Percentiles rank a stretch among this genome's conserved stretches.
These are phyloP conservation scores for Saccharomyces jurei DNA, from an alignment of 805 yeast genomes.

Conservation along the genomic window DNA sequence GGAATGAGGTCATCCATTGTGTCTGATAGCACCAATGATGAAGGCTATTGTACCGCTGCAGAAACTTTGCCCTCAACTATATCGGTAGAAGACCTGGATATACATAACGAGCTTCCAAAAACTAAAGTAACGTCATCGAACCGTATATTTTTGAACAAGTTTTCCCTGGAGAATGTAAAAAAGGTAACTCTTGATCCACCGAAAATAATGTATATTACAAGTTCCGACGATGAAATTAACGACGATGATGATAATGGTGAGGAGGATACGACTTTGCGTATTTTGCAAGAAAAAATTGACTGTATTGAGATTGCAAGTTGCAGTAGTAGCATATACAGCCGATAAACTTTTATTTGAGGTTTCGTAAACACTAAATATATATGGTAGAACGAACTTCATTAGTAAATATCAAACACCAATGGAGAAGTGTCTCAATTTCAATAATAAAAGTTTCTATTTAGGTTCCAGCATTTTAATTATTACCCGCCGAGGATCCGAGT, in stretches of 20 bases:
- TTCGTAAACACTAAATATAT: neutral
- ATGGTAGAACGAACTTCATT: neutral
- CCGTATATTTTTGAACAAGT: neutral
- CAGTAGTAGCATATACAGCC: constrained; percentile 10
- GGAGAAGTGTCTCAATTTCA: neutral
- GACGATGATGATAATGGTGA: constrained; percentile 8
- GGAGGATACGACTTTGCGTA: constrained; percentile 1
- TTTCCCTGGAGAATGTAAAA: neutral
- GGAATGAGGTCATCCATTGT: neutral
- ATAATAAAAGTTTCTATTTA: neutral
- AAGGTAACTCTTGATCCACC: neutral
- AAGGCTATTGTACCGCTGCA: constrained; percentile 4
- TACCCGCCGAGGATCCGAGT: neutral
- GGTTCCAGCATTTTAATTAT: neutral
- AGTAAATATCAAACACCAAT: neutral
- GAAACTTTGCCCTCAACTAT: constrained; percentile 4
- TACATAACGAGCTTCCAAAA: neutral
- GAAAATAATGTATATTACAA: neutral
- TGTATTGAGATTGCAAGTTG: constrained; percentile 3
- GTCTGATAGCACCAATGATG: neutral
- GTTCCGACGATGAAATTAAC: constrained; percentile 1
- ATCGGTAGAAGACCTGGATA: neutral
- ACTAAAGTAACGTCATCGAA: neutral
- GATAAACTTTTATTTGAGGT: neutral
- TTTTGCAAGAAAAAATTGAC: constrained; percentile 12